Evolutionary conservation across 345 rosid species (phyloP), one percentile per base, ranked within the genome.

Genomic region (Arabidopsis arenosa): DNA sequence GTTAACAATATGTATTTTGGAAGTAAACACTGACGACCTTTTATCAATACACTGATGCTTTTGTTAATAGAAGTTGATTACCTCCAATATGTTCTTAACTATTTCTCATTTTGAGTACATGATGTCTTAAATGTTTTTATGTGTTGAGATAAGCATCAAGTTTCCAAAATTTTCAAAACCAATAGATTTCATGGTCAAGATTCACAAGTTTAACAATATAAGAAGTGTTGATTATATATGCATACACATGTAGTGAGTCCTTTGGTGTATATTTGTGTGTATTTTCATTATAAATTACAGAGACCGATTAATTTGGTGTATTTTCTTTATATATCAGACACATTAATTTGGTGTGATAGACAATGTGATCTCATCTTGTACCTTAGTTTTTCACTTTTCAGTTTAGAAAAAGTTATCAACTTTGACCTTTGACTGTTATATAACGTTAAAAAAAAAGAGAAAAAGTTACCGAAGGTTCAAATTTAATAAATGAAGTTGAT

Each of bases 341-440:
- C 37, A 33, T 57, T 4, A 56, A 0, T 14, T 47, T 15, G 18
- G 53, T 51, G 76, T 47, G 59, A 9, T 11, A 5, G 6, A 26
- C 5, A 63, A 49, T 18, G 7, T 63, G 70, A 73, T 35, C 35
- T 73, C 77, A 73, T 53, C 7, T 6, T 53, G 70, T 66, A 66
- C 66, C 52, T 5, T 47, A 1, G 40, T 36, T 26, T 48, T 15
- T 5, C 21, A 47, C 41, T 49, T 49, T 49, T 49, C 26, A n/a
- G 54, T 49, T 49, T 39, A 10, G 57, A 48, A 65, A 45, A 45
- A 30, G 57, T 14, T 58, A 2, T 14, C 33, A 32, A 41, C 54
- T 63, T 73, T 52, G 53, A 73, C 75, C 68, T 7, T 60, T 72
- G 76, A 72, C 69, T 60, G 30, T 13, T 5, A 26, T 56, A 15